Conservation (phyloP, 1,139 yeast genomes). For the Yamadazyma pseudoaaseri region DNA sequence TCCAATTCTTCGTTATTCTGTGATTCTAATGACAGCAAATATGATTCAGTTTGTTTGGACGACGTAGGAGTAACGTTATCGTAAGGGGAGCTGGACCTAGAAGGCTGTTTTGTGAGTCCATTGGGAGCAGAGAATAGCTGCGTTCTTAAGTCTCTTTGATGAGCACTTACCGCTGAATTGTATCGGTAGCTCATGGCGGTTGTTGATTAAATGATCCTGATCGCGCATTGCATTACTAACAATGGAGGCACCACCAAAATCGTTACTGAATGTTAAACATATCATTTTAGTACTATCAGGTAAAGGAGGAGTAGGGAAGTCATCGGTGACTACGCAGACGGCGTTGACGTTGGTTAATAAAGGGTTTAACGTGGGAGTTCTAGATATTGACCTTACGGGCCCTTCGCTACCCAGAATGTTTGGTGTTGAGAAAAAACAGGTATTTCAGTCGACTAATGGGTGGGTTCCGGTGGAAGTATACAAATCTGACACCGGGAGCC, state of each 20-base stretch:
- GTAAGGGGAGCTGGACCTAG: constrained; percentile 51
- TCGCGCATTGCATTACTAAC: background rate
- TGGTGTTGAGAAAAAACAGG: constrained; percentile 78
- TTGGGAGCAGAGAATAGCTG: constrained; percentile 39
- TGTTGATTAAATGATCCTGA: background rate
- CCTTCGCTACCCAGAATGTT: constrained; percentile 97
- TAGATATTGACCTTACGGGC: constrained; percentile 95
- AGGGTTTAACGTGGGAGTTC: constrained; percentile 83
- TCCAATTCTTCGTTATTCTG: constrained; percentile 81
- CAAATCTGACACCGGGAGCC: constrained; percentile 23
- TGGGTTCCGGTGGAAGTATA: constrained; percentile 83
- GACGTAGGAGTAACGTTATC: constrained; percentile 32
- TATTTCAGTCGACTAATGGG: constrained; percentile 78
- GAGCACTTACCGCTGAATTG: constrained; percentile 38
- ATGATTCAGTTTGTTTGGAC: constrained; percentile 53
- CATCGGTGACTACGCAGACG: constrained; percentile 90
- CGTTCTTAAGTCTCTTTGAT: constrained; percentile 47
- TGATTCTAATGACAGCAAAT: constrained; percentile 71
- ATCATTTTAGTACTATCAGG: constrained; percentile 49
- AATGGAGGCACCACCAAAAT: constrained; percentile 26
- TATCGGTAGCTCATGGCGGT: constrained; percentile 30
- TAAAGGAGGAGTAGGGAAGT: constrained; percentile 79
- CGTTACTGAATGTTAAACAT: constrained; percentile 67
- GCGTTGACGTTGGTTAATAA: constrained; percentile 72
- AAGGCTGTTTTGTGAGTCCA: constrained; percentile 27